Evolutionary conservation across 2,329 filamentous ascomycete species (phyloP).

Genomic region (Parasarocladium wereldwijsianum): DNA sequence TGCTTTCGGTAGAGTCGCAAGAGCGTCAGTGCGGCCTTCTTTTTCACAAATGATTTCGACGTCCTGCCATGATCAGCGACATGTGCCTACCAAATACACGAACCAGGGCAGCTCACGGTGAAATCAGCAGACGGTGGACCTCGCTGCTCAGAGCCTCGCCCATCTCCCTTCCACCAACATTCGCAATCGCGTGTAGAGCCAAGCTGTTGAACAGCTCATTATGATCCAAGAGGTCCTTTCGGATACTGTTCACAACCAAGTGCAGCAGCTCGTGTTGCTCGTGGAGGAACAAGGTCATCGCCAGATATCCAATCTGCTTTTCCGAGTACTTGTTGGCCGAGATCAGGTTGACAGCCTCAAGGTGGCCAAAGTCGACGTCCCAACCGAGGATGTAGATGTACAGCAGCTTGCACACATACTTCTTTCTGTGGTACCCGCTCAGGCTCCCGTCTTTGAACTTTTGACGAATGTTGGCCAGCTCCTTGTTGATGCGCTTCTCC

Average conservation of each 20-base stretch:
- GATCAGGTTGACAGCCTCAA: conserved; percentile 95
- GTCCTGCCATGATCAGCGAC: conserved; percentile 19
- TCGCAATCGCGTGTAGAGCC: conserved; percentile 92
- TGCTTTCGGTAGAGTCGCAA: conserved; percentile 90
- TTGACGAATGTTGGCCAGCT: conserved; percentile 92
- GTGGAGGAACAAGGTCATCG: conserved; percentile 92
- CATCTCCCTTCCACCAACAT: conserved; percentile 94
- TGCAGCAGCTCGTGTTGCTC: conserved; percentile 94
- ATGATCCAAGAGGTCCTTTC: conserved; percentile 85
- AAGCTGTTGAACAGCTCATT: conserved; percentile 97
- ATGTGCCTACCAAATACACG: conserved; percentile 1
- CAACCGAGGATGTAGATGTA: conserved; percentile 99
- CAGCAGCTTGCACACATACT: conserved; percentile 99
- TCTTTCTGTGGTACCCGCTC: conserved; percentile 98
- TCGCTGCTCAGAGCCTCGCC: conserved; percentile 84
- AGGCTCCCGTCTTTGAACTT: conserved; percentile 95
- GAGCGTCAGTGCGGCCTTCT: conserved; percentile 90
- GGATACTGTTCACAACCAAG: conserved; percentile 94
- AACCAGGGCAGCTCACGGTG: conserved; percentile 49
- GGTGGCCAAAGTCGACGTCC: conserved; percentile 97
- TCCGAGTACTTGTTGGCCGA: conserved; percentile 96
- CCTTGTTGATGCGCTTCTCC: conserved; percentile 99
- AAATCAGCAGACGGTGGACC: conserved; percentile 86
- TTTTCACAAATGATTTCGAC: conserved; percentile 97
- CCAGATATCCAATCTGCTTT: conserved; percentile 97